A percentile compares a stretch with the other conserved stretches of the same genome.
Conservation (phyloP, 139 green algal species). For the Eudorina sp. region DNA sequence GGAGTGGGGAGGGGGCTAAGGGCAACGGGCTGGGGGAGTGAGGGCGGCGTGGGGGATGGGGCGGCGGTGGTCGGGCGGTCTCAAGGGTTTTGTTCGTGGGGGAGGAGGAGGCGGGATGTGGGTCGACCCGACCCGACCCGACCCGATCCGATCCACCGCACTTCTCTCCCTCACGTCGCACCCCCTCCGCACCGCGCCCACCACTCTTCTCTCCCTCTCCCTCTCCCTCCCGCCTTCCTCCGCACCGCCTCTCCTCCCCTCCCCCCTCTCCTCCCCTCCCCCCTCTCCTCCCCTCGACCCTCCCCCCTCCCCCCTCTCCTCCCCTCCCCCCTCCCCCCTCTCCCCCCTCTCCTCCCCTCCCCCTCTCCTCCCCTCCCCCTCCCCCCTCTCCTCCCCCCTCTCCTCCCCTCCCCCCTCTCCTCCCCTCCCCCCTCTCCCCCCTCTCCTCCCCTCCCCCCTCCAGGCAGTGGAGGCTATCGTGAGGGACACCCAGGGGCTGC, state of each 20-base stretch:
- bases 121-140: too few species aligned
- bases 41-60: background rate
- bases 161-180: too few species aligned
- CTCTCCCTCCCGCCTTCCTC: background rate
- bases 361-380: background rate
- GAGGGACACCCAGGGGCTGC: conserved; percentile 65
- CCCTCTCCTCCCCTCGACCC: background rate
- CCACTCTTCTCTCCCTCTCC: background rate
- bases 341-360: background rate
- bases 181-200: too few species aligned
- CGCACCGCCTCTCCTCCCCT: background rate
- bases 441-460: background rate
- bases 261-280: too few species aligned
- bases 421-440: background rate
- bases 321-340: background rate
- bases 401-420: background rate
- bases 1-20: background rate
- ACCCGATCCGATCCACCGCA: too few species aligned
- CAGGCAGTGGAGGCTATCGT: conserved; percentile 15
- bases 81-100: too few species aligned
- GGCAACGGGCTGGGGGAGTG: background rate
- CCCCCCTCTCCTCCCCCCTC: background rate
- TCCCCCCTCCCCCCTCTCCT: background rate
- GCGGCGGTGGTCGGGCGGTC: too few species aligned
- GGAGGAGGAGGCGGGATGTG: too few species aligned